Evolutionary conservation across 805 yeast species (phyloP).

Genomic region (Ogataea pignaliae): DNA sequence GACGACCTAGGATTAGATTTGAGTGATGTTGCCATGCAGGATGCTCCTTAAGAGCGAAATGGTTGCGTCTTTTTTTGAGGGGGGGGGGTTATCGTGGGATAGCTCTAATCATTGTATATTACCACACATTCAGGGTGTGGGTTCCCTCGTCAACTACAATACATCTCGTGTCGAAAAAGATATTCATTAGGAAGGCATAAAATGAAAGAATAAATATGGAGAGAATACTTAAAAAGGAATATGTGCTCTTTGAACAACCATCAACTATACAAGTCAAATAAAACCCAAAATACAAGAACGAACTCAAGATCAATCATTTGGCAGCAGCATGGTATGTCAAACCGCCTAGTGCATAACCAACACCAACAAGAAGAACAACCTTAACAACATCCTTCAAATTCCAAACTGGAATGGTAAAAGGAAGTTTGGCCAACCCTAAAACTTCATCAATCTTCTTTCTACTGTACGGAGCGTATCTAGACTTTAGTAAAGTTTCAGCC

Average conservation of each 20-base stretch:
- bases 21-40: slow-evolving; percentile 3
- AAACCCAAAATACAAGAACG: background rate
- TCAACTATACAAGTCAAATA: too few species aligned
- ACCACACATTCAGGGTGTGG: background rate
- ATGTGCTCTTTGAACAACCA: too few species aligned
- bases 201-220: too few species aligned
- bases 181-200: too few species aligned
- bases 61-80: background rate
- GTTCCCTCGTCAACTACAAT: too few species aligned
- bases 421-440: background rate
- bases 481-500: slow-evolving; percentile 53
- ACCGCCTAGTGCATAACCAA: background rate
- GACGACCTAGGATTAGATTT: background rate
- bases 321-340: background rate
- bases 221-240: too few species aligned
- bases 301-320: too few species aligned
- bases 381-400: background rate
- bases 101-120: background rate
- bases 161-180: too few species aligned
- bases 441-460: slow-evolving; percentile 20
- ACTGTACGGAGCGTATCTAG: slow-evolving; percentile 64
- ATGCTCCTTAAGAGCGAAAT: slow-evolving; percentile 3
- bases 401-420: background rate
- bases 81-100: slow-evolving; percentile 1
- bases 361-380: background rate